Evolutionary conservation across 176 grass and related monocot species (phyloP).

Genomic region (Lolium perenne): DNA sequence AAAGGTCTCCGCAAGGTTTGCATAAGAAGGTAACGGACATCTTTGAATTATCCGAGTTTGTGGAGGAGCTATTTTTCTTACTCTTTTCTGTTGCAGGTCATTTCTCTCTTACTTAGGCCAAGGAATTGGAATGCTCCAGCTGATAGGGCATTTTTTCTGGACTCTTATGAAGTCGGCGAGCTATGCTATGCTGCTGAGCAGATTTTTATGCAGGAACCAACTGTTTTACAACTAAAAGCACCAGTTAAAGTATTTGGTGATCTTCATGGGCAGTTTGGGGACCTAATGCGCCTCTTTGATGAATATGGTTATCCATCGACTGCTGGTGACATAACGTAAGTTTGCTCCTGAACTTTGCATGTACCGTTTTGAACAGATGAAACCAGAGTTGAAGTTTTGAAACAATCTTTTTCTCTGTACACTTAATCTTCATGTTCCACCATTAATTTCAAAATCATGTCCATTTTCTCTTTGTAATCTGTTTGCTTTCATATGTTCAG

Average conservation of each 20-base stretch:
- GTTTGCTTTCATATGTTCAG: slow-evolving; percentile 50
- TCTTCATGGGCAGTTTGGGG: slow-evolving; percentile 99
- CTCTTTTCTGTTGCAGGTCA: slow-evolving; percentile 59
- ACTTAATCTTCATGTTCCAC: slow-evolving; percentile 21
- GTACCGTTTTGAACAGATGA: slow-evolving; percentile 40
- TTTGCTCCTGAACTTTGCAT: slow-evolving; percentile 34
- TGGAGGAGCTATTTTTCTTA: slow-evolving; percentile 32
- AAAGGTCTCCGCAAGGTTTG: slow-evolving; percentile 92
- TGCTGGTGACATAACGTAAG: slow-evolving; percentile 96
- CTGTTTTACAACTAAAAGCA: slow-evolving; percentile 96
- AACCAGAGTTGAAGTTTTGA: slow-evolving; percentile 31
- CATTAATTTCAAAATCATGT: slow-evolving; percentile 33
- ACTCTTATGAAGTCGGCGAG: slow-evolving; percentile 96
- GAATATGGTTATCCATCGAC: slow-evolving; percentile 98
- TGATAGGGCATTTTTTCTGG: slow-evolving; percentile 92
- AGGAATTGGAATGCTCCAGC: slow-evolving; percentile 89
- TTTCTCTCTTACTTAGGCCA: slow-evolving; percentile 83
- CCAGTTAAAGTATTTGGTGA: slow-evolving; percentile 98
- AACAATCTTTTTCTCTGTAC: background rate
- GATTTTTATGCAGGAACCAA: slow-evolving; percentile 98
- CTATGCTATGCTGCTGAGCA: slow-evolving; percentile 96
- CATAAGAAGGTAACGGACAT: slow-evolving; percentile 76
- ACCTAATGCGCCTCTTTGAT: slow-evolving; percentile 97
- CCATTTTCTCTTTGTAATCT: slow-evolving; percentile 11
- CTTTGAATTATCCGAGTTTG: slow-evolving; percentile 30